Evolutionary conservation across 2,329 filamentous ascomycete genomes (phyloP).

Genomic region (Colletotrichum sp.): DNA sequence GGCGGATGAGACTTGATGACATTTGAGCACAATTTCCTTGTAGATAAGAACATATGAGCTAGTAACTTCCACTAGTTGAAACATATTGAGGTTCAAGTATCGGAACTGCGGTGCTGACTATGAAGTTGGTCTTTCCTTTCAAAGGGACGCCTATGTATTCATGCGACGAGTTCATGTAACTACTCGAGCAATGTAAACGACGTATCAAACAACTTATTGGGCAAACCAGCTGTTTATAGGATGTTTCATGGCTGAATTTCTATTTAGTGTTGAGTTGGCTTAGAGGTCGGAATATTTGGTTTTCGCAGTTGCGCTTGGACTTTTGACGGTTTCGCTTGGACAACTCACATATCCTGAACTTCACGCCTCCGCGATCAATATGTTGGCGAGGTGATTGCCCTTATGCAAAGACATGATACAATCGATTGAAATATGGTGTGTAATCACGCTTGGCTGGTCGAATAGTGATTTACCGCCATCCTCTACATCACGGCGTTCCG

Average conservation of each 20-base stretch:
- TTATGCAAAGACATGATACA: neutral
- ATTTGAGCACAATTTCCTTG: rapidly evolving
- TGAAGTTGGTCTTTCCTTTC: neutral
- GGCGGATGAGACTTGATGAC: neutral
- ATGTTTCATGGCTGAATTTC: neutral
- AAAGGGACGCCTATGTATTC: neutral
- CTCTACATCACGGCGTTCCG: neutral
- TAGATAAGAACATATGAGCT: rapidly evolving
- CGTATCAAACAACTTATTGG: neutral
- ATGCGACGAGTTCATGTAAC: neutral
- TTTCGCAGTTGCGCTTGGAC: rapidly evolving
- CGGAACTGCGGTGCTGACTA: neutral
- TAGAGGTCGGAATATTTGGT: neutral
- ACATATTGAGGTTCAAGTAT: neutral
- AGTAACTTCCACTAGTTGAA: neutral
- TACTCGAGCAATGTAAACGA: neutral
- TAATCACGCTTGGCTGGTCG: neutral
- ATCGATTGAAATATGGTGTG: neutral
- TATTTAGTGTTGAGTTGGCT: no score
- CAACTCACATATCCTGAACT: neutral
- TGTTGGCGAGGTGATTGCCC: neutral
- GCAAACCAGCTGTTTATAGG: rapidly evolving
- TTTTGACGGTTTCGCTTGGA: neutral
- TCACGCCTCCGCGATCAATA: neutral
- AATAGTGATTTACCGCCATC: neutral